Base-by-base conservation (phyloP, 768 basidiomycete genomes). In the Lactarius hengduanensis region DNA sequence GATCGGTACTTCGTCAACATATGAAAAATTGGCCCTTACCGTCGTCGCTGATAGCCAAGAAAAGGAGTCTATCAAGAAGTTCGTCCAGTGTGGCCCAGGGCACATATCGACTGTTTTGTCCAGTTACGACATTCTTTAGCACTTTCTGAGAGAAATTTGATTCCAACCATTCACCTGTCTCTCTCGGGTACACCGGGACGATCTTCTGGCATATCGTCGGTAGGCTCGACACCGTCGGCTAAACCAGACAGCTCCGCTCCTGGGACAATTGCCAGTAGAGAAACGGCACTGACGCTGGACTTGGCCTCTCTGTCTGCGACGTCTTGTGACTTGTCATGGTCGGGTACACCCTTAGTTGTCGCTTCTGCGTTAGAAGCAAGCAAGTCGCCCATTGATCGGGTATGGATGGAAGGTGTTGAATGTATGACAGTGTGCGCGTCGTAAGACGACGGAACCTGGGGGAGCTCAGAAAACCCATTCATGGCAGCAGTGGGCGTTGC, bases 31-130 rank as follows among this genome's bases (percentile, higher is more conserved):
- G 26, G 22, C 26, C 62, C 78, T 47, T 69, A 93, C 92, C 92
- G 74, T 94, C 92, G 60, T 90, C 91, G 71, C 90, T 92, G 61
- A 94, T 87, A 55, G 89, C 84, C 74, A 94, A 78, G 74, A 94
- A 94, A 11, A 94, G 77, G 2, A 94, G 80, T 73, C 91, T 93
- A 74, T 94, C 90, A 47, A 94, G 78, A 47, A 94, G 78, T 70
- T 92, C 90, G 4, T 93, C 91, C 61, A 93, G 72, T 47, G 86
- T 88, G 57, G 88, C 87, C 82, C 87, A 93, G 64, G 89, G 86
- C 22, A 84, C 81, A 28, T 88, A 84, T 69, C 86, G 80, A 59
- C 81, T 83, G 69, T 38, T 34, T 34, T 80, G 61, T 80, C 81
- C 28, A 8, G 32, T 69, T 47, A 62, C 47, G 60, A 43, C 63